Base-by-base conservation (phyloP, 1,284 basidiomycete genomes). In the Cutaneotrichosporon sp. region DNA sequence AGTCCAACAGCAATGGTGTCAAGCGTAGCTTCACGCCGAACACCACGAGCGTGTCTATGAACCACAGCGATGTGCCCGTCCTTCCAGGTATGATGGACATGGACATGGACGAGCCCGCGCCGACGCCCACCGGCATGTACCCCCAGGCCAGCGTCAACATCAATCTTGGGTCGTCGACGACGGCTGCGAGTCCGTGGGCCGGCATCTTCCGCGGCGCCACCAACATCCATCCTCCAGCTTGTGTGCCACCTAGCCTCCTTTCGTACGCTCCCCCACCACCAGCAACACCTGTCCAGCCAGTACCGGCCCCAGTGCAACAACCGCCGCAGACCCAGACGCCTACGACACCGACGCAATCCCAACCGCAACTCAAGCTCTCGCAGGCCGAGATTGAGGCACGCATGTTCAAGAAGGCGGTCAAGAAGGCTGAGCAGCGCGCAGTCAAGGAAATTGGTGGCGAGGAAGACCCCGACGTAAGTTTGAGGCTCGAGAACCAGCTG, bases 21-120 rank as follows among this genome's bases (percentile, higher is more conserved):
- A 63, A 57, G 57, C 60, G 49, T 11, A 53, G 53, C 5, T 56
- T 53, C 47, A 38, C 38, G 11, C 32, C 62, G 26, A 61, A 63
- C 14, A 38, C 63, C 6, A 30, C 52, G 5, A 26, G 13, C n/a
- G 21, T 36, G 34, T 38, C 55, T 9, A 66, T 66, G 58, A 49
- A 58, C 36, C 71, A 71, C 52, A 69, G 69, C n/a, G 80, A 81
- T 51, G 78, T 74, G 0, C 81, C 81, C 0, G 73, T 73, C 1
- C 77, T 80, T 2, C 81, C 81, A 1, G 81, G 80, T 4, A 80
- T 82, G 78, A 80, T 81, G 79, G 80, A 81, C 64, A 78, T 81
- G 61, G 70, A 72, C 49, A 72, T 73, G 77, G 80, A 81, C 62
- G 81, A 81, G 34, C 67, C 70, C 10, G 36, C 66, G 21, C 60